Conservation (phyloP, 305 asterid genomes). For the Lippia alba region DNA sequence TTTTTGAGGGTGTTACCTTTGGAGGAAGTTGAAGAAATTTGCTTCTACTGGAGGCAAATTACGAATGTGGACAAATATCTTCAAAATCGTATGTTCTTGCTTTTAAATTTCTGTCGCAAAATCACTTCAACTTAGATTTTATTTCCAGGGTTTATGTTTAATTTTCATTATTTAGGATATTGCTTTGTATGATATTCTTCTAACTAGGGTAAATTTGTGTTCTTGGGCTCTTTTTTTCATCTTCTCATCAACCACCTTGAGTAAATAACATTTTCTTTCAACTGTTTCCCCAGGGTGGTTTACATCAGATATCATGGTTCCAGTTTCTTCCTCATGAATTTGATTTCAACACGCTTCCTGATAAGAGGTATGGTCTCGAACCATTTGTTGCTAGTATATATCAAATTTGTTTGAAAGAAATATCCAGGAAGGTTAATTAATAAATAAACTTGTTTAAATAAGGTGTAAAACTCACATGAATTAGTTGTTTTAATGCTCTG, state of each 20-base stretch:
- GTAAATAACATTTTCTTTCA: slow-evolving; percentile 14
- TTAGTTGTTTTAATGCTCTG: slow-evolving; percentile 4
- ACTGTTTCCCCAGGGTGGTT: slow-evolving; percentile 78
- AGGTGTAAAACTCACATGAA: slow-evolving; percentile 12
- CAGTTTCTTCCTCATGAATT: slow-evolving; percentile 92
- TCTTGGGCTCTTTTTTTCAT: slow-evolving; percentile 6
- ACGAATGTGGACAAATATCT: slow-evolving; percentile 98
- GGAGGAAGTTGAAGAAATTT: slow-evolving; percentile 37
- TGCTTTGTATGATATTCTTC: slow-evolving; percentile 15
- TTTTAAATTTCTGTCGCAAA: slow-evolving; percentile 13
- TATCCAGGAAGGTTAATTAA: slow-evolving; percentile 10
- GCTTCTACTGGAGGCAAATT: slow-evolving; percentile 41
- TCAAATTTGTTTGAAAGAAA: slow-evolving; percentile 22
- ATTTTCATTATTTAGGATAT: slow-evolving; percentile 20
- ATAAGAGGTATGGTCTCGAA: slow-evolving; percentile 70
- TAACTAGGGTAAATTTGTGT: slow-evolving; percentile 19
- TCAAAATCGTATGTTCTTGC: slow-evolving; percentile 74
- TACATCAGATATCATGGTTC: slow-evolving; percentile 98
- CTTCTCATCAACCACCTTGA: slow-evolving; percentile 10
- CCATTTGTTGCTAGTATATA: slow-evolving; percentile 27
- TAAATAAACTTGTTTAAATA: slow-evolving; percentile 3
- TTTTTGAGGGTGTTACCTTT: slow-evolving; percentile 28
- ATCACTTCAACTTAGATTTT: slow-evolving; percentile 3
- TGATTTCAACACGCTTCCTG: slow-evolving; percentile 69
- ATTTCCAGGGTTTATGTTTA: slow-evolving; percentile 4